phyloP scores from a whole-genome alignment of 139 green algal genomes.

The Eudorina sp. region DNA sequence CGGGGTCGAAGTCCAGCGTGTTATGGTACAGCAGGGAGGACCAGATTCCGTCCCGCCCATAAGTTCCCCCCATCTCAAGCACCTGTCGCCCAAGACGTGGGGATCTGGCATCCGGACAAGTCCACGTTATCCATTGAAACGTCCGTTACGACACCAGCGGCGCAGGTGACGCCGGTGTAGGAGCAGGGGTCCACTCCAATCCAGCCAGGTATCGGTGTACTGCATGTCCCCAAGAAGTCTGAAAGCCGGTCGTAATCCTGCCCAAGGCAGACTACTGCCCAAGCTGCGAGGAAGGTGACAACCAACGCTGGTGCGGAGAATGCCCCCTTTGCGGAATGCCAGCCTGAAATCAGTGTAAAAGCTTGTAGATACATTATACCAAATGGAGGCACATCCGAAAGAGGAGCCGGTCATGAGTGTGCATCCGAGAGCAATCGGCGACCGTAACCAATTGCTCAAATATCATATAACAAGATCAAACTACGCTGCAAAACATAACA shows the following conservation, averaged over 20 bases:
- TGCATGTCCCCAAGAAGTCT: neutral
- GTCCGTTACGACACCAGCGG: neutral
- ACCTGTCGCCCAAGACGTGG: neutral
- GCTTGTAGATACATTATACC: too few relatives aligned
- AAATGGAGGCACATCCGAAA: too few relatives aligned
- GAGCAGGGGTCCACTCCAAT: neutral
- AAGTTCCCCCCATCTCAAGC: neutral
- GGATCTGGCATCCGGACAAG: neutral
- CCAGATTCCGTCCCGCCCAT: too few relatives aligned
- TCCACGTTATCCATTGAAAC: neutral
- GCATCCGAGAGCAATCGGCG: too few relatives aligned
- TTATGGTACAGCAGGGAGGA: too few relatives aligned
- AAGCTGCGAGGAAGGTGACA: constrained; percentile 5
- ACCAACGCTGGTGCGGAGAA: too few relatives aligned
- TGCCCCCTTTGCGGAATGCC: neutral
- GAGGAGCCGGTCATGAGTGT: too few relatives aligned
- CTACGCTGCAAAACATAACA: too few relatives aligned
- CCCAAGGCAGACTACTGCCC: neutral
- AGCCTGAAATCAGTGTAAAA: neutral
- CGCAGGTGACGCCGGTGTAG: neutral
- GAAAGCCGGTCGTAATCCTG: neutral
- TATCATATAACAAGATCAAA: too few relatives aligned
- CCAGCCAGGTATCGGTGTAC: neutral
- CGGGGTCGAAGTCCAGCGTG: too few relatives aligned
- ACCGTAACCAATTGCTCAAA: too few relatives aligned